A percentile compares a stretch with the other conserved stretches of the same genome.
These are phyloP conservation scores for Crithidia thermophila DNA, from an alignment of 208 protist genomes.

Conservation along the genomic window DNA sequence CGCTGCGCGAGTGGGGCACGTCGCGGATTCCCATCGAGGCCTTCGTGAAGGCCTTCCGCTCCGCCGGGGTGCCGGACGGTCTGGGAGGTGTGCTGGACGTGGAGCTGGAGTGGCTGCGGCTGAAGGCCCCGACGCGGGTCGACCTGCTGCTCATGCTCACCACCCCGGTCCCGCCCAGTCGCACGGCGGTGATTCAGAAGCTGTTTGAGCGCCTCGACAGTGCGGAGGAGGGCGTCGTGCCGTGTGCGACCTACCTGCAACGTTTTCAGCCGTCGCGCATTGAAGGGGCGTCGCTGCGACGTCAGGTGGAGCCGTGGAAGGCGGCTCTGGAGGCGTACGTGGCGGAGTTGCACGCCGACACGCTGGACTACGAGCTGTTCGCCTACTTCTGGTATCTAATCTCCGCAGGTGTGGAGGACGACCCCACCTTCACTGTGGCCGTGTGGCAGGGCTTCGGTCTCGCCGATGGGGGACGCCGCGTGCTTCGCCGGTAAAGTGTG, in stretches of 20 bases:
- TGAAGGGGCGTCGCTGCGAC: slow-evolving; percentile 40
- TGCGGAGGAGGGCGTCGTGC: slow-evolving; percentile 9
- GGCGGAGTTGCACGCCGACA: slow-evolving; percentile 37
- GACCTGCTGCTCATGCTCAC: slow-evolving; percentile 59
- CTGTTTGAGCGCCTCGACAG: slow-evolving; percentile 55
- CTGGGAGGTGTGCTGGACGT: slow-evolving; percentile 54
- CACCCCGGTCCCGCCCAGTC: slow-evolving; percentile 48
- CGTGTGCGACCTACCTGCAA: slow-evolving; percentile 26
- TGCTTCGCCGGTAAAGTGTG: background rate
- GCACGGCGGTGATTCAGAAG: slow-evolving; percentile 67
- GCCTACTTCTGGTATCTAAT: slow-evolving; percentile 77
- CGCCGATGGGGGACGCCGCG: slow-evolving; percentile 31
- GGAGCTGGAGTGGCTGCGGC: slow-evolving; percentile 79
- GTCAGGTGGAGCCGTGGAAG: slow-evolving; percentile 45
- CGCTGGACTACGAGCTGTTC: slow-evolving; percentile 64
- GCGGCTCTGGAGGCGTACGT: slow-evolving; percentile 41
- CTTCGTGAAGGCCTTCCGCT: slow-evolving; percentile 55
- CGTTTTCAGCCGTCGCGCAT: slow-evolving; percentile 53
- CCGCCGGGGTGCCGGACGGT: slow-evolving; percentile 36
- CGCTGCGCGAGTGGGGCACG: slow-evolving; percentile 42
- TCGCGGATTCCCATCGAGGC: slow-evolving; percentile 48
- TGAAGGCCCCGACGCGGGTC: slow-evolving; percentile 53
- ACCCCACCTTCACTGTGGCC: slow-evolving; percentile 80
- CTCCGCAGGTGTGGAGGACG: slow-evolving; percentile 75
- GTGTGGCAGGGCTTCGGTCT: slow-evolving; percentile 82